These are phyloP conservation scores for Boletus eberwhitei DNA, from an alignment of 768 basidiomycete species.

Conservation along the genomic window DNA sequence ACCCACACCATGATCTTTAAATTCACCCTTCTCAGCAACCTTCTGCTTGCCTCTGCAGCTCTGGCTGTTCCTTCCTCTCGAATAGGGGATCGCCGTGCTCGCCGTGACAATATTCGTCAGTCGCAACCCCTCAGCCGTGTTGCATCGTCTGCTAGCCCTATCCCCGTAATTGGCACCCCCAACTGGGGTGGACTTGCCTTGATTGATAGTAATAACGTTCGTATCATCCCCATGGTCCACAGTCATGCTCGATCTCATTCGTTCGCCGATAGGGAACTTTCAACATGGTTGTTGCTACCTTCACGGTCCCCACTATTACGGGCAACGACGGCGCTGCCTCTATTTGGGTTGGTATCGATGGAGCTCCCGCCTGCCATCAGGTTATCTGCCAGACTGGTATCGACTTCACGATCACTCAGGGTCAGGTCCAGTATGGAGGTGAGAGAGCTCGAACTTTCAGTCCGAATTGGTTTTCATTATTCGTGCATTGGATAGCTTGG, in stretches of 20 bases:
- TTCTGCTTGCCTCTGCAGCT: constrained; percentile 19
- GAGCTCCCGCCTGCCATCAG: not conserved
- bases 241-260: not conserved
- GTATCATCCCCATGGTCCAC: not conserved
- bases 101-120: too few species aligned
- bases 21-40: constrained; percentile 8
- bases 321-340: not conserved
- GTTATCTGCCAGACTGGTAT: constrained; percentile 23
- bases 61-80: constrained; percentile 10
- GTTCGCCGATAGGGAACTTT: constrained; percentile 17
- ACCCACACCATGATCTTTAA: constrained; percentile 16
- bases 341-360: too few species aligned
- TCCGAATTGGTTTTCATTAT: not conserved
- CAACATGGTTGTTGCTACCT: constrained; percentile 12
- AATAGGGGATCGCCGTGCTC: too few species aligned
- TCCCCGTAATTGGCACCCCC: too few species aligned
- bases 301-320: constrained; percentile 17
- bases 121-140: too few species aligned
- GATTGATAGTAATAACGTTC: not conserved
- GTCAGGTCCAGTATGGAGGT: constrained; percentile 9
- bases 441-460: not conserved
- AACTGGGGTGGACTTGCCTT: too few species aligned
- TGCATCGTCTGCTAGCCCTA: too few species aligned
- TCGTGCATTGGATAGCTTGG: constrained; percentile 14
- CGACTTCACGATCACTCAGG: constrained; percentile 5